These are phyloP conservation scores for Hypoxylon intermedium DNA, from an alignment of 495 filamentous ascomycete genomes.

Conservation along the genomic window DNA sequence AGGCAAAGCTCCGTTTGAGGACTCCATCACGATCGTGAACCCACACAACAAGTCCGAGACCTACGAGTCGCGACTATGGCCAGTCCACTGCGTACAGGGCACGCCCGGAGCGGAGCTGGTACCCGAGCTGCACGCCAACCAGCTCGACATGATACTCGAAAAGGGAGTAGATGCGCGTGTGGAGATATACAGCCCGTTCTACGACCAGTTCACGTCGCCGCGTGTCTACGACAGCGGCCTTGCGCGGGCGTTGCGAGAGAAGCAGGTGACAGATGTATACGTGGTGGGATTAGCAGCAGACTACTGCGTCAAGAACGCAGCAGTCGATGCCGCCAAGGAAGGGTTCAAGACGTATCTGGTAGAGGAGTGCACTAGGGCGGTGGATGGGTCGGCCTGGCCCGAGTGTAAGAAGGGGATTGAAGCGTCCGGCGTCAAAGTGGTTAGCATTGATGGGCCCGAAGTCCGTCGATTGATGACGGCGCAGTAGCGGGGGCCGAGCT, in stretches of 20 bases:
- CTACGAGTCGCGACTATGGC: slow-evolving; percentile 80
- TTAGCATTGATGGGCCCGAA: slow-evolving; percentile 51
- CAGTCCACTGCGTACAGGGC: slow-evolving; percentile 81
- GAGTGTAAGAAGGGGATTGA: slow-evolving; percentile 62
- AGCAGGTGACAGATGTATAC: slow-evolving; percentile 76
- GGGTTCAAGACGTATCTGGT: slow-evolving; percentile 81
- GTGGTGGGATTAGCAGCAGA: slow-evolving; percentile 86
- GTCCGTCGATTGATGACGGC: slow-evolving; percentile 45
- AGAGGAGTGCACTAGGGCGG: slow-evolving; percentile 76
- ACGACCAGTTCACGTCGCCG: slow-evolving; percentile 66
- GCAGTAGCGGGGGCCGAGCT: slow-evolving; percentile 5
- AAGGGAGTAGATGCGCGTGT: slow-evolving; percentile 77
- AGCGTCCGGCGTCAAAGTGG: slow-evolving; percentile 54
- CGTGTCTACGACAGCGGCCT: slow-evolving; percentile 68
- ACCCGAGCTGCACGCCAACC: slow-evolving; percentile 69
- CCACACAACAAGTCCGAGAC: slow-evolving; percentile 67
- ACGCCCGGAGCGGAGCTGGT: slow-evolving; percentile 77
- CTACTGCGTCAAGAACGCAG: slow-evolving; percentile 86
- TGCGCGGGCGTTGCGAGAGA: slow-evolving; percentile 59
- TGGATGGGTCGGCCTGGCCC: slow-evolving; percentile 67
- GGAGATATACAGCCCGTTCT: slow-evolving; percentile 94
- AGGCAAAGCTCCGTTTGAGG: slow-evolving; percentile 69
- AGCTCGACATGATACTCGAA: slow-evolving; percentile 69
- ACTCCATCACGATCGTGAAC: slow-evolving; percentile 69
- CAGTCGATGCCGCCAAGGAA: slow-evolving; percentile 74